These are phyloP conservation scores for Aphanocladium album DNA, from an alignment of 2,329 filamentous ascomycete genomes.

Conservation along the genomic window DNA sequence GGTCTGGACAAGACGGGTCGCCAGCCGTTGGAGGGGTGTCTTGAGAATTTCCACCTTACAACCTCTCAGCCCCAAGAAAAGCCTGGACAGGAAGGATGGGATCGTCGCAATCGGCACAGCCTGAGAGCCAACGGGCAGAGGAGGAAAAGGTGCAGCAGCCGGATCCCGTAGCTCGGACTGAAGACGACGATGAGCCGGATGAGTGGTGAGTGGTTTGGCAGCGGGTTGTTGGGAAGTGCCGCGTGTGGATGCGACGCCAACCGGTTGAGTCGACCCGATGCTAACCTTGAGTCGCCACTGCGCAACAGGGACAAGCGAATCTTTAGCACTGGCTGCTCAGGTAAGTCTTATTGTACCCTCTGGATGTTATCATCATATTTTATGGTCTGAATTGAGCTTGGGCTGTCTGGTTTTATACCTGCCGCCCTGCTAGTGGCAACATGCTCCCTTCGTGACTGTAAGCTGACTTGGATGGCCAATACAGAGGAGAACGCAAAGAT, in stretches of 20 bases:
- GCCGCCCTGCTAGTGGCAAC: background rate
- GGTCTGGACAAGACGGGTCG: conserved; percentile 5
- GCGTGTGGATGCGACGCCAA: background rate
- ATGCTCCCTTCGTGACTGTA: background rate
- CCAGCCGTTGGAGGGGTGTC: conserved; percentile 5
- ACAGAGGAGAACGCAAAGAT: conserved; percentile 81
- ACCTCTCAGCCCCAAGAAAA: background rate
- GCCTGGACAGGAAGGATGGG: background rate
- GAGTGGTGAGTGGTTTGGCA: conserved; percentile 66
- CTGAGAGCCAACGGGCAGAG: background rate
- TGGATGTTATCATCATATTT: background rate
- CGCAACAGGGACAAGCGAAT: conserved; percentile 85
- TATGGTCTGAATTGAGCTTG: background rate
- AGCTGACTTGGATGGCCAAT: background rate
- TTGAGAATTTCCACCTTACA: conserved; percentile 12
- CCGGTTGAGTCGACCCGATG: conserved; percentile 20
- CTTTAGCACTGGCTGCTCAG: conserved; percentile 89
- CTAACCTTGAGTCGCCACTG: conserved; percentile 16
- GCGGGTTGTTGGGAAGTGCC: background rate
- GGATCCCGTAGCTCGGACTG: conserved; percentile 33
- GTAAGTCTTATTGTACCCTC: conserved; percentile 41
- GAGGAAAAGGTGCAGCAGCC: conserved; percentile 36
- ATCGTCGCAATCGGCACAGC: background rate
- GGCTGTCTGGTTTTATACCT: background rate
- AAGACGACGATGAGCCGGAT: conserved; percentile 83